phyloP scores from a whole-genome alignment of 805 yeast species.

The Hanseniaspora jakobsenii region DNA sequence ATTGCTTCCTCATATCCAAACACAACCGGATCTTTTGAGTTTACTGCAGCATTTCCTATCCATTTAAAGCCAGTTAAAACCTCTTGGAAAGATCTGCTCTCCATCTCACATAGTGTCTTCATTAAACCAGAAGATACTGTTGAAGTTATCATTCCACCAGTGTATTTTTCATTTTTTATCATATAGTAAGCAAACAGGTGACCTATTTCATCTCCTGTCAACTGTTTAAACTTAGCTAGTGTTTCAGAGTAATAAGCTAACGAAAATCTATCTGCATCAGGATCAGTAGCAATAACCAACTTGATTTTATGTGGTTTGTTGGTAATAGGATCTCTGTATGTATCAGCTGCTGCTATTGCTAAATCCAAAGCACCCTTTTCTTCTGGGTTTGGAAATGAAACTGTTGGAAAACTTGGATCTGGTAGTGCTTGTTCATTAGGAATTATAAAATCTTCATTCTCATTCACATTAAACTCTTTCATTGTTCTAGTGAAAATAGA shows the following conservation, averaged over 20 bases:
- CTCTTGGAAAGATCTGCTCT: constrained; percentile 56
- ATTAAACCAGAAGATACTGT: constrained; percentile 87
- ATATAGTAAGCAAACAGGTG: constrained; percentile 62
- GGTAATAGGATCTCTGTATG: too few relatives aligned
- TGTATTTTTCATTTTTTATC: constrained; percentile 32
- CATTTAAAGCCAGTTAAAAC: constrained; percentile 95
- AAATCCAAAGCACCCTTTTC: constrained; percentile 79
- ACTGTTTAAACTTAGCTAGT: constrained; percentile 51
- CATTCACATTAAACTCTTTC: constrained; percentile 29
- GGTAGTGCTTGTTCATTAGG: constrained; percentile 61
- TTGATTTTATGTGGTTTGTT: too few relatives aligned
- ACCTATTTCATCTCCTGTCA: constrained; percentile 89
- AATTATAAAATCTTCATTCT: constrained; percentile 27
- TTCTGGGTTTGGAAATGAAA: constrained; percentile 87
- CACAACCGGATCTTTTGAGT: constrained; percentile 56
- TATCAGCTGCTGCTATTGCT: constrained; percentile 49
- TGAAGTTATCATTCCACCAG: constrained; percentile 51
- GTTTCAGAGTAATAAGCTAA: constrained; percentile 30
- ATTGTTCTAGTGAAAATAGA: constrained; percentile 38
- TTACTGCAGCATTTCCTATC: constrained; percentile 84
- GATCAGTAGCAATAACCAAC: constrained; percentile 80
- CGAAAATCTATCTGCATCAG: constrained; percentile 92
- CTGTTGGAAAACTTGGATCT: constrained; percentile 79
- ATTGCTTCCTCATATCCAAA: constrained; percentile 94
- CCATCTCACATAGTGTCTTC: constrained; percentile 47